Evolutionary conservation across 2,329 filamentous ascomycete genomes (phyloP), one percentile per base, ranked within the genome.

Genomic region (Exophiala viscosa): DNA sequence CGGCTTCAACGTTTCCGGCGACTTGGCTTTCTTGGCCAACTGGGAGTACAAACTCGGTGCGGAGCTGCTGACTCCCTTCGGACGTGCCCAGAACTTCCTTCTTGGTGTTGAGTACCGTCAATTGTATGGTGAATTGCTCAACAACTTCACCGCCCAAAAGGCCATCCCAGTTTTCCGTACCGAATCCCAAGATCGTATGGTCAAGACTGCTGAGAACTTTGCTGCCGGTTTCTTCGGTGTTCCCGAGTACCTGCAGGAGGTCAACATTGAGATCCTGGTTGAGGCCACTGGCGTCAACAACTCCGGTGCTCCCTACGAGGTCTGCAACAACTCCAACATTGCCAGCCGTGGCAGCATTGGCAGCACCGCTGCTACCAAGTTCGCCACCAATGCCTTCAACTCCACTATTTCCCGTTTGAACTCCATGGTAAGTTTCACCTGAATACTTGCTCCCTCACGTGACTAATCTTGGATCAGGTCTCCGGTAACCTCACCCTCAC

Each of bases 181-280:
- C 86, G 1, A 89, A 86, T 1, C 86, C 1, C 85, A 90, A 66
- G 83, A 88, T 64, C 82, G 87, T 18, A 90, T 90, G 87, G 73
- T 86, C 17, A 84, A 90, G 66, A 85, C 80, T 35, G 86, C 86
- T 2, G 86, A 90, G 67, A 86, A 90, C 67, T 90, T 89, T 69
- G 71, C 90, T 65, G 84, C 86, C 5, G 87, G 87, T 0, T 90
- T 90, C 72, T 90, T 90, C 64, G 87, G 87, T 7, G 17, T 42
- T 0, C 76, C 89, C 0, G 80, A 85, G 42, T 90, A 86, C 86
- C 77, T 82, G 1, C 77, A 83, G 28, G 87, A 89, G 64, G 86
- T 79, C 5, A 88, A 83, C 0, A 77, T 89, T n/a, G 82, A 88
- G 62, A 75, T 87, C 11, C 83, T 86, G 9, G 87, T 89, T 36